A percentile compares a stretch with the other conserved stretches of the same genome.
Conservation (phyloP, 805 yeast species). For the Hanseniaspora valbyensis region DNA sequence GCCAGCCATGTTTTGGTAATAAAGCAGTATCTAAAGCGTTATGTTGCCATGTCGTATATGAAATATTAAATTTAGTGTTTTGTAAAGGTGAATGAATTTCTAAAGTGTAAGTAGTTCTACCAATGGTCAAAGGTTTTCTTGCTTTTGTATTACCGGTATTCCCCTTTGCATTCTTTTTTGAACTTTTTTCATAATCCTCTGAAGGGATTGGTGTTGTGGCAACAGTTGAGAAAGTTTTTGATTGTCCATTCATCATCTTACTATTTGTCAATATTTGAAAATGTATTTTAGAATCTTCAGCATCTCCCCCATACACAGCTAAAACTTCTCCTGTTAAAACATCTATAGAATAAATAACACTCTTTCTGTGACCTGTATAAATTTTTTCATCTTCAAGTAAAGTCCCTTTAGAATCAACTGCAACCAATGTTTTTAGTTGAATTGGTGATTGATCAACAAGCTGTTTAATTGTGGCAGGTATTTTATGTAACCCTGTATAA, state of each 20-base stretch:
- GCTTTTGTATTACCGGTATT: conserved; percentile 18
- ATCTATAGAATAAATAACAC: conserved; percentile 66
- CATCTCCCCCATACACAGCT: conserved; percentile 53
- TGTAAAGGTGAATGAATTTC: conserved; percentile 59
- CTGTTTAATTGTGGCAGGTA: conserved; percentile 71
- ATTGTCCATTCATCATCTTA: background rate
- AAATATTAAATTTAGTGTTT: conserved; percentile 70
- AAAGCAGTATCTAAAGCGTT: conserved; percentile 61
- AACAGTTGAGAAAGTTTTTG: background rate
- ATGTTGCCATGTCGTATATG: conserved; percentile 85
- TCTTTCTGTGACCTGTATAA: conserved; percentile 72
- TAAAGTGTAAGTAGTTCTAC: conserved; percentile 61
- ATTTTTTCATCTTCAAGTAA: conserved; percentile 52
- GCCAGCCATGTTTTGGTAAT: conserved; percentile 38
- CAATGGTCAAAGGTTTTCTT: conserved; percentile 42
- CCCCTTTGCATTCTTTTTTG: conserved; percentile 18
- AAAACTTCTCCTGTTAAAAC: conserved; percentile 62
- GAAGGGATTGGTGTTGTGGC: conserved; percentile 10
- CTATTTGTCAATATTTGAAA: conserved; percentile 16
- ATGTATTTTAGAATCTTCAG: conserved; percentile 24
- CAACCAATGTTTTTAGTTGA: conserved; percentile 38
- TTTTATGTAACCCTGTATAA: conserved; percentile 59
- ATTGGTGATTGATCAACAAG: conserved; percentile 79
- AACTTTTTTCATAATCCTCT: conserved; percentile 2
- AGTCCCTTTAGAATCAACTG: conserved; percentile 36